Base-by-base conservation (phyloP, 768 basidiomycete genomes). In the Termitomyces sp. region DNA sequence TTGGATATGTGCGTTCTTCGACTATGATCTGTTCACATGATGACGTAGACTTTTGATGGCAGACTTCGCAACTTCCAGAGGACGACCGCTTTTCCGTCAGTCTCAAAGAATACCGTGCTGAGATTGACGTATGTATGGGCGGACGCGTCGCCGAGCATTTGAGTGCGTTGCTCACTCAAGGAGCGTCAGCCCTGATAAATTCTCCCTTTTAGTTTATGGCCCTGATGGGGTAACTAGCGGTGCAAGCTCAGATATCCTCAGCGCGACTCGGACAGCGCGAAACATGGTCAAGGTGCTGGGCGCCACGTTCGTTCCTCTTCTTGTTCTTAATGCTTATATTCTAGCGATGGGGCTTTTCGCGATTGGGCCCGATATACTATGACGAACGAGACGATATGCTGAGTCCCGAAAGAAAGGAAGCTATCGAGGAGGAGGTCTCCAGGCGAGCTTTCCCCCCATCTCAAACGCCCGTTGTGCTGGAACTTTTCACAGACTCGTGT, bases 71-170 rank as follows among this genome's bases (percentile, higher is more conserved):
- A 67, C 75, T 94, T 50, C 92, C 93, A 2, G 83, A 90, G 65
- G 79, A 86, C 59, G 92, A 95, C 70, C 81, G 85, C 59, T 78
- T 75, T 58, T 92, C 90, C 29, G 70, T 91, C 31, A 87, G 82
- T 39, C 75, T 80, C 44, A 89, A 82, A 60, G 86, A 95, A 71
- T 93, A 84, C 69, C 76, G 86, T 45, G 90, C 90, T 18, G 76
- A 78, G 61, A 93, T 98, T 64, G 96, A 97, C 70, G 94, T 97
- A 24, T 85, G 83, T 33, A 89, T 98, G 81, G 96, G 94, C 12
- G 96, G 97, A 22, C 88, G 97, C 50, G 90, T 94, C 6, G 97
- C 97, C 24, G 97, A 99, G 72, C 92, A 92, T 74, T 71, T 97
- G 63, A 82, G 91, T 89, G 67, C 64, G 87, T 56, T 50, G 49